Conservation (phyloP, 805 yeast genomes). For the Spathaspora passalidarum region DNA sequence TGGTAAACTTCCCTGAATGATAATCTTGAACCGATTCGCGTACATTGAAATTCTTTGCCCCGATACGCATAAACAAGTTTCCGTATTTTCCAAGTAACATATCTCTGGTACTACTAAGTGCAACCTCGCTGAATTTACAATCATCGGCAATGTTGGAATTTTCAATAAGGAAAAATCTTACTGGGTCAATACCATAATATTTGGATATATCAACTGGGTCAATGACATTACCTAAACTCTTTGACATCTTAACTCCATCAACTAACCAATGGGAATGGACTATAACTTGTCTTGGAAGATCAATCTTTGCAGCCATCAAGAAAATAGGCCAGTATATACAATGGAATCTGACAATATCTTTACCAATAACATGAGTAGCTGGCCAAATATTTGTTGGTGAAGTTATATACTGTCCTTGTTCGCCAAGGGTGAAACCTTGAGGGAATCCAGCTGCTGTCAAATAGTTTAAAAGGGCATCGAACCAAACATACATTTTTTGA, state of each 20-base stretch:
- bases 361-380: conserved; percentile 83
- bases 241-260: conserved; percentile 91
- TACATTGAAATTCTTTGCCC: conserved; percentile 67
- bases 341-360: conserved; percentile 87
- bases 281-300: conserved; percentile 67
- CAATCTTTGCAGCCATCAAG: conserved; percentile 74
- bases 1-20: conserved; percentile 18
- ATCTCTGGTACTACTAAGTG: conserved; percentile 51
- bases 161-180: conserved; percentile 73
- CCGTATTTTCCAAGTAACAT: conserved; percentile 80
- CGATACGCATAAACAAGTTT: conserved; percentile 69
- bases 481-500: conserved; percentile 93
- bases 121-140: conserved; percentile 69
- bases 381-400: conserved; percentile 47
- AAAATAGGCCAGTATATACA: conserved; percentile 94
- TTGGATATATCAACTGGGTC: conserved; percentile 73
- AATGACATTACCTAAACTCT: conserved; percentile 88
- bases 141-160: conserved; percentile 75
- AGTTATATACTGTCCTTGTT: conserved; percentile 1
- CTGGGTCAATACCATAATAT: conserved; percentile 66
- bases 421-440: conserved; percentile 8
- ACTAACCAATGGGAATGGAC: conserved; percentile 96
- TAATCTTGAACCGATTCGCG: conserved; percentile 36
- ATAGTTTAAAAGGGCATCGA: conserved; percentile 89
- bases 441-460: conserved; percentile 66